Conservation (phyloP, 2,329 filamentous ascomycete species). For the Phyllosticta capitalensis region DNA sequence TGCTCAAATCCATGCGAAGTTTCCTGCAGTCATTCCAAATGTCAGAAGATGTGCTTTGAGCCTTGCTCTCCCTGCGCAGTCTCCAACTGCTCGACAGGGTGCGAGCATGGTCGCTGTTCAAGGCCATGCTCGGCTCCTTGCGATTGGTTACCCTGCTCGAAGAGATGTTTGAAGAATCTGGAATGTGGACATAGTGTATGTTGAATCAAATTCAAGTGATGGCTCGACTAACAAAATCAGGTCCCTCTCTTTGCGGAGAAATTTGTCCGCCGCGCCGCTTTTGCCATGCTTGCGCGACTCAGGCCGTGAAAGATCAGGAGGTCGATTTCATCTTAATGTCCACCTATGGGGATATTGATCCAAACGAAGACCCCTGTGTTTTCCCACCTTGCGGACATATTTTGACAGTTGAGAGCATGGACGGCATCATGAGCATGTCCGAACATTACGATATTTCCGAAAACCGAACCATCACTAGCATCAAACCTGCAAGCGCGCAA, state of each 20-base stretch:
- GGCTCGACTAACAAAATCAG: neutral
- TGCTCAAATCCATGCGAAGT: constrained; percentile 46
- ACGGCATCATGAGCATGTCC: constrained; percentile 49
- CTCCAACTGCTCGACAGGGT: constrained; percentile 43
- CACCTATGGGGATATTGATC: constrained; percentile 47
- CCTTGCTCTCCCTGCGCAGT: constrained; percentile 54
- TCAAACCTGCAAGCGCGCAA: constrained; percentile 16
- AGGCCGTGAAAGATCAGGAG: constrained; percentile 26
- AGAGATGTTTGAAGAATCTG: constrained; percentile 46
- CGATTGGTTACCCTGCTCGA: constrained; percentile 54
- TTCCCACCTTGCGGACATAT: constrained; percentile 57
- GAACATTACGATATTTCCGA: constrained; percentile 39
- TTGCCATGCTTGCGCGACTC: constrained; percentile 48
- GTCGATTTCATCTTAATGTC: constrained; percentile 51
- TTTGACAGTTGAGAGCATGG: constrained; percentile 50
- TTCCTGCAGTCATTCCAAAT: constrained; percentile 48
- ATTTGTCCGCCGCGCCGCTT: constrained; percentile 42
- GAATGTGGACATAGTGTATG: constrained; percentile 51
- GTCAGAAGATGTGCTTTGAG: constrained; percentile 47
- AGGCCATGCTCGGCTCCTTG: constrained; percentile 60
- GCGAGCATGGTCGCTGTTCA: constrained; percentile 41
- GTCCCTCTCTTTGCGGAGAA: constrained; percentile 56
- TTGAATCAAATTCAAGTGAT: neutral
- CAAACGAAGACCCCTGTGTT: constrained; percentile 52
- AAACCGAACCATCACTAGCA: constrained; percentile 23